phyloP scores from a whole-genome alignment of 768 basidiomycete species.

The Leccinum subgranulosum region DNA sequence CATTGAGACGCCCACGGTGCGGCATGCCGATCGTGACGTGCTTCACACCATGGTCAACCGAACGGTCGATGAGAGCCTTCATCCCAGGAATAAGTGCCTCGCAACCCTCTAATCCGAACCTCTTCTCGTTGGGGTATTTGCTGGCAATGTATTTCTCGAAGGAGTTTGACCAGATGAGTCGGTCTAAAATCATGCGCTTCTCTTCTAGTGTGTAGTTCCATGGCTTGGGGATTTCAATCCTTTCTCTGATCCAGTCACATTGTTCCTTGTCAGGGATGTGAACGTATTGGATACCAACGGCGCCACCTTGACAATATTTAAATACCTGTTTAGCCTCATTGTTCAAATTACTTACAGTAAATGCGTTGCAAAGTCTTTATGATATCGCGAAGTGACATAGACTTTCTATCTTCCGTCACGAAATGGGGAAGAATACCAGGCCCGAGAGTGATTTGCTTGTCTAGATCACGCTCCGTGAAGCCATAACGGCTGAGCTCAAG shows the following conservation, averaged over 20 bases:
- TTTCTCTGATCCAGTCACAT: constrained; percentile 98
- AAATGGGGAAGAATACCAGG: constrained; percentile 97
- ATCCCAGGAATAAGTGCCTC: constrained; percentile 97
- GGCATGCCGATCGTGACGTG: constrained; percentile 99
- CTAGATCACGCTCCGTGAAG: constrained; percentile 90
- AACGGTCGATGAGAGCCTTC: constrained; percentile 99
- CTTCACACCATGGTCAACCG: constrained; percentile 94
- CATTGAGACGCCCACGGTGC: constrained; percentile 97
- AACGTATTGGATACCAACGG: constrained; percentile 85
- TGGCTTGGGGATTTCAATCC: constrained; percentile 91
- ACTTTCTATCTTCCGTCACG: constrained; percentile 77
- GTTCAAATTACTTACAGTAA: constrained; percentile 66
- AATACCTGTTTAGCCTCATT: background rate
- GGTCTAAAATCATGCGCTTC: constrained; percentile 98
- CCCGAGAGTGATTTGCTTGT: constrained; percentile 91
- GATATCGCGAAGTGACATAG: constrained; percentile 89
- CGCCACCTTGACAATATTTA: constrained; percentile 55
- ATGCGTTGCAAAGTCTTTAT: constrained; percentile 88
- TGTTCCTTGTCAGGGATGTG: constrained; percentile 99
- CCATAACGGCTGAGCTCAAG: constrained; percentile 93
- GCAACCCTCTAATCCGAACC: constrained; percentile 98
- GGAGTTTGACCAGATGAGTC: constrained; percentile 99
- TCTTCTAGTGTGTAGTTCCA: constrained; percentile 99
- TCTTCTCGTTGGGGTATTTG: constrained; percentile 99
- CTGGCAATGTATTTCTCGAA: constrained; percentile 98